Conservation (phyloP, 495 filamentous ascomycete genomes). For the Annulohypoxylon bovei region DNA sequence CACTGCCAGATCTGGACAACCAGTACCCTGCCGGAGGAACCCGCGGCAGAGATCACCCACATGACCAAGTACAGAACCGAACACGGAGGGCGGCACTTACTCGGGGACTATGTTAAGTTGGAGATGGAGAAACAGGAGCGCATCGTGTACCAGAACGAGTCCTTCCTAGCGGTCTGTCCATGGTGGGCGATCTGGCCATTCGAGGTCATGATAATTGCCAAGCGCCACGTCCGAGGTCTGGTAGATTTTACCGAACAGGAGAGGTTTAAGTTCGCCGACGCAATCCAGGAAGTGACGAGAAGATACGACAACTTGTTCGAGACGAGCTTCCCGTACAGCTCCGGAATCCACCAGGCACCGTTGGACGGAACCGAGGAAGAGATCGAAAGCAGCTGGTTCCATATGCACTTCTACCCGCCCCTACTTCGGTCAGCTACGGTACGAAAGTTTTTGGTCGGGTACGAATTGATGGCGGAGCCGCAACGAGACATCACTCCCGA, state of each 20-base stretch:
- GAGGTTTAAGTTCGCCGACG: conserved; percentile 76
- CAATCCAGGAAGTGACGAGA: conserved; percentile 84
- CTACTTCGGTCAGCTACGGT: conserved; percentile 92
- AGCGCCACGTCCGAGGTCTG: conserved; percentile 79
- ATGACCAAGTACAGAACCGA: conserved; percentile 77
- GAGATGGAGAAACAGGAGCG: conserved; percentile 85
- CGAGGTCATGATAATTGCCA: conserved; percentile 90
- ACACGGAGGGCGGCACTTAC: conserved; percentile 74
- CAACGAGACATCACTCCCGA: conserved; percentile 98
- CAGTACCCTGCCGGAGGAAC: conserved; percentile 88
- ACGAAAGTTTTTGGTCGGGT: conserved; percentile 94
- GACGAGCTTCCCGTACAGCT: conserved; percentile 93
- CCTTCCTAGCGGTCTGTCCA: conserved; percentile 86
- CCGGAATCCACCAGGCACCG: conserved; percentile 94
- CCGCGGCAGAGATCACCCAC: conserved; percentile 77
- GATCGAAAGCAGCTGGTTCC: conserved; percentile 85
- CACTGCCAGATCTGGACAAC: conserved; percentile 98
- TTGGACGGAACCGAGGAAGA: conserved; percentile 86
- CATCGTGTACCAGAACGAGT: conserved; percentile 84
- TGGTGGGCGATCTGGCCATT: conserved; percentile 99
- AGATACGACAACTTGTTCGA: conserved; percentile 98
- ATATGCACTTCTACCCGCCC: conserved; percentile 97
- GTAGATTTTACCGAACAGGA: conserved; percentile 80
- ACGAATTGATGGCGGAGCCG: conserved; percentile 95
- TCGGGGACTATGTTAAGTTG: conserved; percentile 86